Evolutionary conservation across 2,329 filamentous ascomycete genomes (phyloP), one percentile per base, ranked within the genome.

Genomic region (Trichoderma oligosporum): DNA sequence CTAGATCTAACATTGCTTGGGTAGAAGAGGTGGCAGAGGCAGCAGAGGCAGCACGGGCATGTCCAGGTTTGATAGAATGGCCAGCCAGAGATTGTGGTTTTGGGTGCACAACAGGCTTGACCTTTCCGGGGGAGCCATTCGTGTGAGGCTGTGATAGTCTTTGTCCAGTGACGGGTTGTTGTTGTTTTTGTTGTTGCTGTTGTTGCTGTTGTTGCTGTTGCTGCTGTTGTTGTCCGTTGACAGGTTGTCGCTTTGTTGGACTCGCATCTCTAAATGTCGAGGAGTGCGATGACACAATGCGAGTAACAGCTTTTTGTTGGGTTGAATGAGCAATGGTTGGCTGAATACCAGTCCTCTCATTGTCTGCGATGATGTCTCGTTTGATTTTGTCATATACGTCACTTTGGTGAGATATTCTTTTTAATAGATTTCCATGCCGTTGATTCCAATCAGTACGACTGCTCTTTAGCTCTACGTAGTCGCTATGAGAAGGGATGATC

Each of bases 401-500:
- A 42, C 77, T 73, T 47, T 80, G 75, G 5, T 70, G 69, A 29
- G 73, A 74, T 46, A 86, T 78, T 58, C 78, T 77, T 49, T 73
- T 75, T 57, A 81, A 73, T 7, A 87, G 73, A 4, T 71, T 71
- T 41, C 70, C 71, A 64, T 85, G 83, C 14, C 77, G 67, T 47
- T 76, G 74, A 46, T 73, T 70, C 20, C 81, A 65, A 8, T 81
- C 76, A 36, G 75, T 72, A 24, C 76, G 74, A 47, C 85, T 82
- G 35, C 73, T 73, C 64, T 83, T 82, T 58, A 91, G 75, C 51
- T 81, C 78, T 25, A 83, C 81, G 70, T 85, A 95, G 61, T 93
- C 89, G 57, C 82, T 83, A 69, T 96, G 91, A 33, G 79, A 79
- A 2, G 89, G 88, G 24, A 97, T 86, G 39, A 86, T 76, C 56